Conservation (phyloP, 345 rosid genomes). For the Lepidium didymum region DNA sequence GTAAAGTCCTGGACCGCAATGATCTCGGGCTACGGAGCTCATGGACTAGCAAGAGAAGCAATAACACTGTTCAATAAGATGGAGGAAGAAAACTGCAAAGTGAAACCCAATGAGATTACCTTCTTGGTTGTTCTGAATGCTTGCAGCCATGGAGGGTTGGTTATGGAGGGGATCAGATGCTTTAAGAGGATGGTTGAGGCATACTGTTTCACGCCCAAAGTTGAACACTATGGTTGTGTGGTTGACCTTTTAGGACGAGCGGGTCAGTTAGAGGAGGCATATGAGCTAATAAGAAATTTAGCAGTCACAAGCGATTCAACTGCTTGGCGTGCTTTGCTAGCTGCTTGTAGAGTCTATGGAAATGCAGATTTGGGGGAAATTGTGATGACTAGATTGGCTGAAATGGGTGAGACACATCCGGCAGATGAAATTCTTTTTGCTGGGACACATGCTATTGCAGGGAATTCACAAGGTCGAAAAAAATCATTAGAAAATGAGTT, state of each 20-base stretch:
- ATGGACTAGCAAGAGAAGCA: constrained; percentile 51
- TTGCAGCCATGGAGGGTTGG: constrained; percentile 64
- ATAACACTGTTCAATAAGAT: constrained; percentile 37
- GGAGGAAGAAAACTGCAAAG: constrained; percentile 38
- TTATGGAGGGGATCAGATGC: constrained; percentile 39
- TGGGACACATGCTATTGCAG: constrained; percentile 43
- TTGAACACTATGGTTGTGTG: constrained; percentile 64
- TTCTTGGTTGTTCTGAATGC: constrained; percentile 57
- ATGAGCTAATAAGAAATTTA: constrained; percentile 40
- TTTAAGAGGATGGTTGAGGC: constrained; percentile 48
- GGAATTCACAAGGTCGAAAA: constrained; percentile 32
- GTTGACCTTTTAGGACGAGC: constrained; percentile 62
- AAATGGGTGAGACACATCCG: constrained; percentile 39
- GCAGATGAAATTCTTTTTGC: constrained; percentile 50
- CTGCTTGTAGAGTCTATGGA: constrained; percentile 61
- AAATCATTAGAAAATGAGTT: constrained; percentile 12
- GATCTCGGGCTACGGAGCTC: constrained; percentile 51
- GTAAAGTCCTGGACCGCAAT: constrained; percentile 57
- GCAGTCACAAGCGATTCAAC: constrained; percentile 43
- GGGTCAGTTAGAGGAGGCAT: constrained; percentile 57
- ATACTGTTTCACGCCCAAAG: constrained; percentile 35
- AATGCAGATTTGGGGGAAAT: constrained; percentile 39
- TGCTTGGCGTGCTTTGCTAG: constrained; percentile 61
- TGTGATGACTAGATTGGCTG: constrained; percentile 35
- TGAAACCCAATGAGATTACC: constrained; percentile 50